Evolutionary conservation across 306 rosid genomes (phyloP), one percentile per base, ranked within the genome.

Genomic region (Macrotyloma uniflorum): DNA sequence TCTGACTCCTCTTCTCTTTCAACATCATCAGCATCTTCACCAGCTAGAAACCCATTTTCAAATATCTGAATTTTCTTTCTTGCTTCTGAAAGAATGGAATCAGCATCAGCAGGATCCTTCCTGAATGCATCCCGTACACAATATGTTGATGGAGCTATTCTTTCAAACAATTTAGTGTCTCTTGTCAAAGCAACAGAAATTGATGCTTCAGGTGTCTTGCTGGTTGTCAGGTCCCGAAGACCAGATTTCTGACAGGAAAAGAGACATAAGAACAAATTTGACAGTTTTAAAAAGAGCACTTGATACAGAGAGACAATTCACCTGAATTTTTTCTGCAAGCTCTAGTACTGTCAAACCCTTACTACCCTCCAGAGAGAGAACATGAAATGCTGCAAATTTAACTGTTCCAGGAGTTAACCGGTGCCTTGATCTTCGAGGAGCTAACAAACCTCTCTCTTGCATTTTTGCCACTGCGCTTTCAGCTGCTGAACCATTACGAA

Each of bases 261-360:
- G 53, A 45, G n/a, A 68, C 49, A 46, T 78, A 9, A 70, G 82
- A 26, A 66, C 64, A 79, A 47, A 28, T 46, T 53, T 68, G 63
- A 65, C 57, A 77, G n/a, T 20, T 36, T 70, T 30, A 38, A 50
- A 54, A 51, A 30, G 70, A 35, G 2, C 74, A 62, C 6, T 72
- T 36, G 43, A 71, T 38, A 63, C 14, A 20, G 38, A 51, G 71
- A 59, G 33, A 28, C 24, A 46, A 47, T 72, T 83, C 79, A 93
- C 99, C 97, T 96, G 99, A 86, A 96, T 96, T 84, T 96, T 96
- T 46, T 96, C 99, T 11, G 99, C 99, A 61, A 96, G 99, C 54
- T 96, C 99, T 73, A 96, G 78, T 32, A 96, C 97, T 0, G 92
- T 96, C 75, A 96, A 81, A 62, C 99, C 99, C 86, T 90, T 88